phyloP scores from a whole-genome alignment of 2,329 filamentous ascomycete genomes.

The Bipolaris gigantea region DNA sequence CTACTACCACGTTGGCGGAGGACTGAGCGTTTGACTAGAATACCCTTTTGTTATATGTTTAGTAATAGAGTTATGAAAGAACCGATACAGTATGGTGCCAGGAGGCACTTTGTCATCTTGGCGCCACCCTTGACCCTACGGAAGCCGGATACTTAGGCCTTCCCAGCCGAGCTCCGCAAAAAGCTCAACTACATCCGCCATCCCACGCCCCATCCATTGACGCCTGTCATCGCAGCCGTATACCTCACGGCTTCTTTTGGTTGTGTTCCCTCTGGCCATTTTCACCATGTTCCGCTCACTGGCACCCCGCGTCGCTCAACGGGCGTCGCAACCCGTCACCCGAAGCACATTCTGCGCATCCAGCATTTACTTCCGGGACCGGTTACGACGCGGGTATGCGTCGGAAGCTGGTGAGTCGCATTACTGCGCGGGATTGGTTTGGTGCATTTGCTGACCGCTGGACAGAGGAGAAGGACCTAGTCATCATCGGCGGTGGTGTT shows the following conservation, averaged over 20 bases:
- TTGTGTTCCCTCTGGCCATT: constrained; percentile 23
- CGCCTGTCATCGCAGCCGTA: constrained; percentile 35
- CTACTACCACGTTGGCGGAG: constrained; percentile 45
- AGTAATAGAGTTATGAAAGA: constrained; percentile 4
- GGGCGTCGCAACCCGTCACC: constrained; percentile 44
- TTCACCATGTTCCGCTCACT: constrained; percentile 56
- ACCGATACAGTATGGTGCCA: neutral
- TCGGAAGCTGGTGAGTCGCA: constrained; percentile 54
- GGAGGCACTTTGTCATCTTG: constrained; percentile 16
- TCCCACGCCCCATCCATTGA: constrained; percentile 45
- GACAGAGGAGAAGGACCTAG: constrained; percentile 88
- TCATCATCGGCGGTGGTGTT: constrained; percentile 97
- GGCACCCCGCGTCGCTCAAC: constrained; percentile 53
- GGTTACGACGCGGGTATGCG: constrained; percentile 60
- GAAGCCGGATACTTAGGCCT: constrained; percentile 20
- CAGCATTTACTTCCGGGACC: constrained; percentile 53
- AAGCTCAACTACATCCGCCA: constrained; percentile 43
- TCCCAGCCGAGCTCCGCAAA: constrained; percentile 34
- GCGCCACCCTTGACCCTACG: constrained; percentile 29
- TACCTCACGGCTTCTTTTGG: constrained; percentile 35
- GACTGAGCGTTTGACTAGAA: constrained; percentile 22
- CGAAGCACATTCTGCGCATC: constrained; percentile 46
- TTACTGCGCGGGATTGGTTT: constrained; percentile 19
- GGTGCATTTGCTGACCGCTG: constrained; percentile 39
- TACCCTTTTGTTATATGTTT: constrained; percentile 4